A percentile compares a stretch with the other conserved stretches of the same genome.
phyloP scores from a whole-genome alignment of 768 basidiomycete species.

The Pholiota molesta region DNA sequence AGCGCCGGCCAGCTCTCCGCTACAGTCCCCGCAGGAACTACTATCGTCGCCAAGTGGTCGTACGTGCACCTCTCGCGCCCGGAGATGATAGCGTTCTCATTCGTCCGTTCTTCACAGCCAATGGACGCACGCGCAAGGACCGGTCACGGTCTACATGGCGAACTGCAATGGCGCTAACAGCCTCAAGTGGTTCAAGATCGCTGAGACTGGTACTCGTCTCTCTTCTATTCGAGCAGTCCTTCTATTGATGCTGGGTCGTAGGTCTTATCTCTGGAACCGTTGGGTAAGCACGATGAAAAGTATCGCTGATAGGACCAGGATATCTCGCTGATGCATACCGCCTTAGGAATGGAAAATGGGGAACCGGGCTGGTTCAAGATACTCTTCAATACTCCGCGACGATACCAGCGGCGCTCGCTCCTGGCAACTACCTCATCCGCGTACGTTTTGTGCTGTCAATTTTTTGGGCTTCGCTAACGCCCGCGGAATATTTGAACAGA shows the following conservation, averaged over 20 bases:
- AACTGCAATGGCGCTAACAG: conserved; percentile 35
- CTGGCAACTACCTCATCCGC: conserved; percentile 41
- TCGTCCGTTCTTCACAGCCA: conserved; percentile 25
- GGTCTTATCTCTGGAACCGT: conserved; percentile 36
- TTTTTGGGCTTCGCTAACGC: neutral
- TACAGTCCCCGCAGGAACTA: conserved; percentile 34
- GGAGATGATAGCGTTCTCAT: neutral
- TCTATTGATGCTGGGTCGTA: neutral
- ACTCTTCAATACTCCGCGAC: conserved; percentile 33
- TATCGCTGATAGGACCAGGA: neutral
- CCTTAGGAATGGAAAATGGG: conserved; percentile 31
- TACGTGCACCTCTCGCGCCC: conserved; percentile 13
- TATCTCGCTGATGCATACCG: neutral
- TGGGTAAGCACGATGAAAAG: conserved; percentile 13
- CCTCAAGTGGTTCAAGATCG: conserved; percentile 43
- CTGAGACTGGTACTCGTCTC: conserved; percentile 23
- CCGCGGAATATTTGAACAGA: conserved; percentile 15
- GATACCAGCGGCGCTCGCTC: conserved; percentile 35
- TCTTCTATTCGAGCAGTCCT: neutral
- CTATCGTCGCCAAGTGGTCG: conserved; percentile 38
- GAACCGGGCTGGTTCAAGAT: conserved; percentile 30
- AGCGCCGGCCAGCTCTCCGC: conserved; percentile 34
- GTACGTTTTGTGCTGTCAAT: conserved; percentile 16
- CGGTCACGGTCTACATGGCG: conserved; percentile 43
- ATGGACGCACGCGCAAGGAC: conserved; percentile 37